Base-by-base conservation (phyloP, 768 basidiomycete genomes). In the Agrocybe pediades region DNA sequence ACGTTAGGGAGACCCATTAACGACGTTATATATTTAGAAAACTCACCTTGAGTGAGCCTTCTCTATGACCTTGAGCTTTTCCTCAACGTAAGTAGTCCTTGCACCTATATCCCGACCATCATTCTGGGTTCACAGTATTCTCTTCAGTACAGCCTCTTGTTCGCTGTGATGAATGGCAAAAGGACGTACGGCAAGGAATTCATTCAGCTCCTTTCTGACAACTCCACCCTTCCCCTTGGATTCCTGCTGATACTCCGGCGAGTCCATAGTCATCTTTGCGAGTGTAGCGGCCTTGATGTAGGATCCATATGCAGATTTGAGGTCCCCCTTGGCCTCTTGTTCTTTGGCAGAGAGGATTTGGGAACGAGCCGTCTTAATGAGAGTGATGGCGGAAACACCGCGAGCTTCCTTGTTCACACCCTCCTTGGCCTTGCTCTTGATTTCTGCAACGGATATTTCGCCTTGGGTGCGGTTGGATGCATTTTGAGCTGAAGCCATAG, bases 241-340 rank as follows among this genome's bases (percentile, higher is more conserved):
- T 60, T 76, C 78, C 55, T 82, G 82, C 19, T 71, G 70, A 65
- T 84, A 83, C 61, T 89, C 87, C 8, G 75, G 54, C 15, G 82
- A 80, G 42, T 84, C 80, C 74, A 88, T 80, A 41, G 83, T 75
- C 69, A 82, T 77, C 57, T 77, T 75, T 0, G 80, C 73, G 2
- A 90, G 73, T 20, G 74, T 79, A 1, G 82, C 88, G 7, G 87
- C 81, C 65, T 78, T 84, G 24, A 84, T 80, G 59, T 83, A 81
- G 19, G 81, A 78, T 33, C 74, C 74, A 25, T 88, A 75, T 2
- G 88, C 87, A 17, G 71, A 77, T 66, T 77, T 79, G 49, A 89
- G 71, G 61, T 91, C 84, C 1, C 86, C 86, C 36, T 72, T 72
- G 40, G 64, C 68, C 62, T 90, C 88, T 56, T 68, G 61, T 7